phyloP scores from a whole-genome alignment of 2,329 filamentous ascomycete species.

The Cladosporium velox region DNA sequence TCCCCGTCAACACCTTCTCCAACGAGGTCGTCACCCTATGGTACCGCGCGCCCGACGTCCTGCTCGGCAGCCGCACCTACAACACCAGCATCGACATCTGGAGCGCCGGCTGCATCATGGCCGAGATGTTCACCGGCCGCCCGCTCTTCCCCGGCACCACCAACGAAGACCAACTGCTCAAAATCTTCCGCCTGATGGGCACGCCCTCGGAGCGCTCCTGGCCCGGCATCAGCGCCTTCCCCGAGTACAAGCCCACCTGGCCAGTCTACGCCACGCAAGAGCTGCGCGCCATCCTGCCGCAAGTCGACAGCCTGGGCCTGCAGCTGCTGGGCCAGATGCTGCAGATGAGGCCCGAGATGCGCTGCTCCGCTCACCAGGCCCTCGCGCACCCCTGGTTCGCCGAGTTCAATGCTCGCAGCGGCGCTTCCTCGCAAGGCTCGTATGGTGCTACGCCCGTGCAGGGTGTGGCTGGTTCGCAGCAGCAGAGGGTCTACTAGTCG shows the following conservation, averaged over 20 bases:
- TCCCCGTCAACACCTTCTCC: slow-evolving; percentile 96
- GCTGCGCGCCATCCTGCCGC: slow-evolving; percentile 79
- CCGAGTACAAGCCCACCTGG: slow-evolving; percentile 97
- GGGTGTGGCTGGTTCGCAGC: slow-evolving; percentile 23
- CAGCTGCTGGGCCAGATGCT: slow-evolving; percentile 89
- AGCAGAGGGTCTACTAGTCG: slow-evolving; percentile 30
- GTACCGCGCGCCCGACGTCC: slow-evolving; percentile 95
- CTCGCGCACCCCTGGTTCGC: slow-evolving; percentile 91
- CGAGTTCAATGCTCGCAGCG: slow-evolving; percentile 56
- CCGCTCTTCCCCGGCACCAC: slow-evolving; percentile 96
- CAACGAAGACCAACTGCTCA: slow-evolving; percentile 94
- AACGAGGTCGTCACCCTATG: slow-evolving; percentile 97
- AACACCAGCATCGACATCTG: slow-evolving; percentile 99
- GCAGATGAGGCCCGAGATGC: slow-evolving; percentile 86
- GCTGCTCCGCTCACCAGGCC: slow-evolving; percentile 84
- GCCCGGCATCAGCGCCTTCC: slow-evolving; percentile 91
- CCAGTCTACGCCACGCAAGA: slow-evolving; percentile 94
- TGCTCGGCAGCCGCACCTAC: slow-evolving; percentile 91
- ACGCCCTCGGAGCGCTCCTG: slow-evolving; percentile 93
- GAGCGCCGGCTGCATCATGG: slow-evolving; percentile 99
- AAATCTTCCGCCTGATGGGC: slow-evolving; percentile 98
- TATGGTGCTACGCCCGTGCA: slow-evolving; percentile 27
- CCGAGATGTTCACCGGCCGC: slow-evolving; percentile 96
- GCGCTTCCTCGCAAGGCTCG: slow-evolving; percentile 27
- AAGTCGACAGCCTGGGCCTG: slow-evolving; percentile 84